Evolutionary conservation across 1,284 basidiomycete species (phyloP).

Genomic region (Lignosus rhinocerotis): DNA sequence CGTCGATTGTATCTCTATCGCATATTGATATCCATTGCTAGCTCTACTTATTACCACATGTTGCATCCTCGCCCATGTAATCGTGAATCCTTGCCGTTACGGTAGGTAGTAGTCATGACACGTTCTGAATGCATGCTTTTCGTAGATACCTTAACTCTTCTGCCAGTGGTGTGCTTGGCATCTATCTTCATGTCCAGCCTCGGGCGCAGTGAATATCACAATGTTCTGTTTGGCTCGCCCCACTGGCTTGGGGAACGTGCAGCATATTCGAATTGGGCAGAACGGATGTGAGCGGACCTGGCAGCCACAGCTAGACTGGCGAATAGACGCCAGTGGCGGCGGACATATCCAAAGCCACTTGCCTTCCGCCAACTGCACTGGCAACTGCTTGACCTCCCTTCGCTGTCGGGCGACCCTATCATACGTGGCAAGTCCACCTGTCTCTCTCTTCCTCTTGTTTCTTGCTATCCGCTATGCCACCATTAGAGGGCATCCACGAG

Average conservation of each 20-base stretch:
- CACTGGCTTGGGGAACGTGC: neutral
- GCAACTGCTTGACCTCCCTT: neutral
- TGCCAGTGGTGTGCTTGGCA: neutral
- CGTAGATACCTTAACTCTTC: constrained; percentile 12
- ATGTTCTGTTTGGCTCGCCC: no score
- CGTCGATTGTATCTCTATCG: constrained; percentile 27
- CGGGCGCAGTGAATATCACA: no score
- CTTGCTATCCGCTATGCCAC: neutral
- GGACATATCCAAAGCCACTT: constrained; percentile 13
- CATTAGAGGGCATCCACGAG: constrained; percentile 21
- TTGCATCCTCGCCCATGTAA: constrained; percentile 26
- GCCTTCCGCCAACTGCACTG: constrained; percentile 5
- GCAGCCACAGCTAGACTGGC: neutral
- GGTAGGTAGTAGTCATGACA: constrained; percentile 24
- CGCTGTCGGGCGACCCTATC: neutral
- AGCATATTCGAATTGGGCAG: neutral
- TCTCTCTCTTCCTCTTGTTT: constrained; percentile 3
- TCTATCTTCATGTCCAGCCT: no score
- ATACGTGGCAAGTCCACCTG: neutral
- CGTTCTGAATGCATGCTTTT: constrained; percentile 21
- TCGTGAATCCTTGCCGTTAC: constrained; percentile 16
- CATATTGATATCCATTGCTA: constrained; percentile 25
- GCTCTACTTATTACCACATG: constrained; percentile 24
- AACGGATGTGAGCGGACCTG: neutral
- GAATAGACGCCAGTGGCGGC: constrained; percentile 3